A percentile compares a stretch with the other conserved stretches of the same genome.
phyloP scores from a whole-genome alignment of 345 rosid genomes.

The Turritis glabra region DNA sequence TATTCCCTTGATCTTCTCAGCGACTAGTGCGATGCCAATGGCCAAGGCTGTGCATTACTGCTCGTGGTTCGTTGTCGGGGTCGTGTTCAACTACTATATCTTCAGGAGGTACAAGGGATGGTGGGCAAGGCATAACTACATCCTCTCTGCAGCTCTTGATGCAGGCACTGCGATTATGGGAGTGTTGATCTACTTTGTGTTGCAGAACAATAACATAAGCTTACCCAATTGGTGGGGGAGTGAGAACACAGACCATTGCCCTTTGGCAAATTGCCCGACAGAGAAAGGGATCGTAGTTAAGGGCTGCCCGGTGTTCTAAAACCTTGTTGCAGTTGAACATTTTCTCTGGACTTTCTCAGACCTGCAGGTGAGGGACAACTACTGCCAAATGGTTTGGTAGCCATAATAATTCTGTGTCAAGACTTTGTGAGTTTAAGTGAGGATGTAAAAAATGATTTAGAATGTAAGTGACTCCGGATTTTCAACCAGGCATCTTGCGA shows the following conservation, averaged over 20 bases:
- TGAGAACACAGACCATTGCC: conserved; percentile 55
- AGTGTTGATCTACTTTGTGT: conserved; percentile 52
- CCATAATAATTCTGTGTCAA: neutral
- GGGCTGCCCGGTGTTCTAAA: conserved; percentile 58
- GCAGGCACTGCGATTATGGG: conserved; percentile 81
- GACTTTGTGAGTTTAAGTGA: conserved; percentile 6
- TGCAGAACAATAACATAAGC: conserved; percentile 50
- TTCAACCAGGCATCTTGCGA: neutral
- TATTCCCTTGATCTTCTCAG: conserved; percentile 59
- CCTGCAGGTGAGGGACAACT: neutral
- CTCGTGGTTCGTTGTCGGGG: conserved; percentile 62
- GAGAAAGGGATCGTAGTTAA: conserved; percentile 53
- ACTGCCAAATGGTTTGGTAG: conserved; percentile 10
- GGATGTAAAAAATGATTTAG: neutral
- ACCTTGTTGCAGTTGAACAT: neutral
- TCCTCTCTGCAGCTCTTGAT: conserved; percentile 76
- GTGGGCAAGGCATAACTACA: conserved; percentile 76
- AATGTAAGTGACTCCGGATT: neutral
- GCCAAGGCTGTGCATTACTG: conserved; percentile 63
- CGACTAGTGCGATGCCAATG: conserved; percentile 43
- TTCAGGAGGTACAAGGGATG: conserved; percentile 59
- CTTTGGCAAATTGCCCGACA: conserved; percentile 63
- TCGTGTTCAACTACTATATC: conserved; percentile 61
- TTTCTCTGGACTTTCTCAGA: neutral
- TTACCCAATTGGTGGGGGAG: conserved; percentile 79